Conservation (phyloP, 768 basidiomycete genomes). For the Lactarius tabidus region DNA sequence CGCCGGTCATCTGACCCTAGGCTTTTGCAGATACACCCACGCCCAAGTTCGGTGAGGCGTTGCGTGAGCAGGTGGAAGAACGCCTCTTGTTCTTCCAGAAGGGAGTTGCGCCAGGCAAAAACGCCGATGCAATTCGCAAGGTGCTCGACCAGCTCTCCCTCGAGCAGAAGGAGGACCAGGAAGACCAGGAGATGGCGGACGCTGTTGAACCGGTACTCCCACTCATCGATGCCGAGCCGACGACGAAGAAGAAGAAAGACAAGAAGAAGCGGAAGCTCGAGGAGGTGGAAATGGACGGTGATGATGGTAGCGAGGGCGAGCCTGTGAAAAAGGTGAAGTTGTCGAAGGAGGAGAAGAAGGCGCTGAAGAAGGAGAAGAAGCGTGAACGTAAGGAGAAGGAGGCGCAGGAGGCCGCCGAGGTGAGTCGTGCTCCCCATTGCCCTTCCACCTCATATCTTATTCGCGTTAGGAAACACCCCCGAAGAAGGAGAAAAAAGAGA, state of each 20-base stretch:
- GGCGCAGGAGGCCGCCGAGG: slow-evolving; percentile 43
- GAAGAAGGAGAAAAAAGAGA: slow-evolving; percentile 39
- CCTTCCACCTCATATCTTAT: slow-evolving; percentile 3
- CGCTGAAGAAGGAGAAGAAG: slow-evolving; percentile 74
- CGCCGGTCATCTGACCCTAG: background rate
- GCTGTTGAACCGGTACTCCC: slow-evolving; percentile 53
- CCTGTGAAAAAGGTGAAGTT: slow-evolving; percentile 69
- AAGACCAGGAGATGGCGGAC: slow-evolving; percentile 42
- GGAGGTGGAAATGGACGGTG: slow-evolving; percentile 62
- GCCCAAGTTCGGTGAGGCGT: slow-evolving; percentile 90
- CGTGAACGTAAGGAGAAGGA: slow-evolving; percentile 51
- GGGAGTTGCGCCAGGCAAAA: slow-evolving; percentile 85
- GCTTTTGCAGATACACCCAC: slow-evolving; percentile 67
- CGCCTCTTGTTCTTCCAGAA: slow-evolving; percentile 92
- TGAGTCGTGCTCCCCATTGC: slow-evolving; percentile 27
- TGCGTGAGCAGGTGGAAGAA: slow-evolving; percentile 93
- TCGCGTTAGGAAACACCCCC: slow-evolving; percentile 33
- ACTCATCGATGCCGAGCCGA: slow-evolving; percentile 48
- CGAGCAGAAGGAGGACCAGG: slow-evolving; percentile 60
- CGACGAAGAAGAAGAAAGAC: slow-evolving; percentile 34
- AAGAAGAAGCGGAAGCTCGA: slow-evolving; percentile 58
- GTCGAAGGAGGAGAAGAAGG: slow-evolving; percentile 84
- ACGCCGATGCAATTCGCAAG: slow-evolving; percentile 86
- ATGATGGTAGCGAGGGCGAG: slow-evolving; percentile 42
- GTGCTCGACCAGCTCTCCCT: slow-evolving; percentile 75